Evolutionary conservation across 192 early-diverging fungal genomes (phyloP).

Genomic region (Diversispora eburnea): DNA sequence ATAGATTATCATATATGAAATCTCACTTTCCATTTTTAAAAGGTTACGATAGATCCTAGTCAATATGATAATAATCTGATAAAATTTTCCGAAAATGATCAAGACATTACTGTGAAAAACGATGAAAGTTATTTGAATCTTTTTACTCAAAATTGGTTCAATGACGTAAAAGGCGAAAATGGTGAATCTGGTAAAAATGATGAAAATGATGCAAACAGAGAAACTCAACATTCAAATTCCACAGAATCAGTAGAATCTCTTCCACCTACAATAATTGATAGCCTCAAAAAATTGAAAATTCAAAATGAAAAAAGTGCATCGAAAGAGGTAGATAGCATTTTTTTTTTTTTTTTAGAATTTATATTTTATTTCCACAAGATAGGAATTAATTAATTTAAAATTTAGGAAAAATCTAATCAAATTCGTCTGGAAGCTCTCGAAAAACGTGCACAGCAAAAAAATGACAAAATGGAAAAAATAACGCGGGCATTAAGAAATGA

Average conservation of each 20-base stretch:
- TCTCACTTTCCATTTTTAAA: not conserved
- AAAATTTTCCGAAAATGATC: not conserved
- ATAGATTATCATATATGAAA: not conserved
- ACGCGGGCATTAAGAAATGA: slow-evolving; percentile 21
- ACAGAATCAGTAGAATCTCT: not conserved
- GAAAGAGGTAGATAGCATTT: too few relatives aligned
- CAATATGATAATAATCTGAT: slow-evolving; percentile 12
- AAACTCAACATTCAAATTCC: not conserved
- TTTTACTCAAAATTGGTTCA: not conserved
- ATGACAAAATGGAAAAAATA: slow-evolving; percentile 27
- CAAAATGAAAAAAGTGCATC: not conserved
- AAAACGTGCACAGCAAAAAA: slow-evolving; percentile 23
- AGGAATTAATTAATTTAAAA: not conserved
- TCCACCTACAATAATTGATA: slow-evolving; percentile 15
- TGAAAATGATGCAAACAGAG: not conserved
- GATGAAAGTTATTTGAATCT: not conserved
- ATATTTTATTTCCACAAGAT: not conserved
- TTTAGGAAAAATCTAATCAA: slow-evolving; percentile 28
- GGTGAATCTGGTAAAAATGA: not conserved
- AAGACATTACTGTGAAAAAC: not conserved
- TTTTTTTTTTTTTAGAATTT: too few relatives aligned
- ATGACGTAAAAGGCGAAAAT: too few relatives aligned
- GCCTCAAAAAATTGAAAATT: not conserved
- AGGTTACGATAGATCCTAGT: slow-evolving; percentile 16
- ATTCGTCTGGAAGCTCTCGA: slow-evolving; percentile 29